A percentile compares a stretch with the other conserved stretches of the same genome.
phyloP scores from a whole-genome alignment of 2,329 filamentous ascomycete species.

The Bisporella sp. region DNA sequence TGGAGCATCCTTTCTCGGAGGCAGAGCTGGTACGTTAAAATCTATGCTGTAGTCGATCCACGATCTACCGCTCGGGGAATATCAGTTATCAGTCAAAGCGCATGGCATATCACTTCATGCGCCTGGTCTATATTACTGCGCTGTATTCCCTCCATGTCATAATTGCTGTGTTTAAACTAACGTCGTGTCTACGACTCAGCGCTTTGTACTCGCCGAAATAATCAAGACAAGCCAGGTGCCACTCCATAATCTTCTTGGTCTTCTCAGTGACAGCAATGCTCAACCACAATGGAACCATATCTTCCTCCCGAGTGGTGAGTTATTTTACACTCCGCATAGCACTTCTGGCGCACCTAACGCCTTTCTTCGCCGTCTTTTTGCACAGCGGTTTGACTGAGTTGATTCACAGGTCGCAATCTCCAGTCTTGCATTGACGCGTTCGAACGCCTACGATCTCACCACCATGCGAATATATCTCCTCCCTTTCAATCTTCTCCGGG shows the following conservation, averaged over 20 bases:
- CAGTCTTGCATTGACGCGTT: constrained; percentile 23
- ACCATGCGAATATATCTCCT: too few species aligned
- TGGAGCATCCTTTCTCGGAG: constrained; percentile 23
- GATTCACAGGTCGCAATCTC: constrained; percentile 21
- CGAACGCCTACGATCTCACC: constrained; percentile 4
- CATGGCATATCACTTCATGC: constrained; percentile 10
- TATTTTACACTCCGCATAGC: constrained; percentile 8
- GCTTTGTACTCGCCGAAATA: constrained; percentile 42
- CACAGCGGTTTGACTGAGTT: too few species aligned
- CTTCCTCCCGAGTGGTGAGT: constrained; percentile 40
- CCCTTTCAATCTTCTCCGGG: too few species aligned
- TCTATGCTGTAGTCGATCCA: not conserved
- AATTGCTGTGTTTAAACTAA: constrained; percentile 13
- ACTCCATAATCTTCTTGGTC: constrained; percentile 34
- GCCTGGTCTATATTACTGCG: constrained; percentile 8
- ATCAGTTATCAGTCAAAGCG: constrained; percentile 3
- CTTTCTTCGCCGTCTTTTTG: too few species aligned
- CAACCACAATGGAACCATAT: constrained; percentile 41
- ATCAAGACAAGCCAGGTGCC: constrained; percentile 39
- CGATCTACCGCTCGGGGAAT: not conserved
- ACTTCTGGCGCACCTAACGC: constrained; percentile 2
- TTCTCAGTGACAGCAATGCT: constrained; percentile 34
- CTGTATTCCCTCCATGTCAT: constrained; percentile 12
- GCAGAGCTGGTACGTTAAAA: constrained; percentile 25
- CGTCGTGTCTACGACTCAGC: constrained; percentile 15